Conservation (phyloP, 2,329 filamentous ascomycete species). For the Aspergillus latus region DNA sequence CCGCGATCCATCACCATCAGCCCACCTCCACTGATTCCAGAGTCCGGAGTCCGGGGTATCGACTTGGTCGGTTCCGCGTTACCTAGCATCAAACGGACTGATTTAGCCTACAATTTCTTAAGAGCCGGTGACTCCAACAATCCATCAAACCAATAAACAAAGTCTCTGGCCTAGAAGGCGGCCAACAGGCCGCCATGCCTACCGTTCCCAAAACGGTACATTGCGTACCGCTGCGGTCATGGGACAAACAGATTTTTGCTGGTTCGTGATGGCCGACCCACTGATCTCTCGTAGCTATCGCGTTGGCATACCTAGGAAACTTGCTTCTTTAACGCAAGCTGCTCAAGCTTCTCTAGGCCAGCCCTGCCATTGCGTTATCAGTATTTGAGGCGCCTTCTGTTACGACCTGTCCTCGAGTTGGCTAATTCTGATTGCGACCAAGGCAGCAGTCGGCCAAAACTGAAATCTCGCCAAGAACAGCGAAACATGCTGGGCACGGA, state of each 20-base stretch:
- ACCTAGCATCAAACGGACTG: conserved; percentile 1
- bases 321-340: background rate
- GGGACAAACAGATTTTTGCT: background rate
- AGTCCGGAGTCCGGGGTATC: background rate
- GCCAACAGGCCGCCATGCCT: background rate
- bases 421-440: background rate
- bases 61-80: conserved; percentile 1
- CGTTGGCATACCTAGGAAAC: background rate
- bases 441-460: background rate
- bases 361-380: background rate
- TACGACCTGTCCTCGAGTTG: too few relatives aligned
- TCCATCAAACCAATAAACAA: background rate
- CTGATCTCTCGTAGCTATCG: background rate
- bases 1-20: background rate
- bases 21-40: background rate
- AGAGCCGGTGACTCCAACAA: background rate
- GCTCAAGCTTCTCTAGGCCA: background rate
- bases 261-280: background rate
- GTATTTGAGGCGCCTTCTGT: background rate
- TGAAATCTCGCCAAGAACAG: background rate
- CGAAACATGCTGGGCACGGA: background rate
- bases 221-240: background rate
- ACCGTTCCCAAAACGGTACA: background rate
- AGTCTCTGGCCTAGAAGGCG: background rate
- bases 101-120: background rate